Evolutionary conservation across 129 eudicot species (phyloP), one percentile per base, ranked within the genome.

Genomic region (carrot (Daucus carota)): DNA sequence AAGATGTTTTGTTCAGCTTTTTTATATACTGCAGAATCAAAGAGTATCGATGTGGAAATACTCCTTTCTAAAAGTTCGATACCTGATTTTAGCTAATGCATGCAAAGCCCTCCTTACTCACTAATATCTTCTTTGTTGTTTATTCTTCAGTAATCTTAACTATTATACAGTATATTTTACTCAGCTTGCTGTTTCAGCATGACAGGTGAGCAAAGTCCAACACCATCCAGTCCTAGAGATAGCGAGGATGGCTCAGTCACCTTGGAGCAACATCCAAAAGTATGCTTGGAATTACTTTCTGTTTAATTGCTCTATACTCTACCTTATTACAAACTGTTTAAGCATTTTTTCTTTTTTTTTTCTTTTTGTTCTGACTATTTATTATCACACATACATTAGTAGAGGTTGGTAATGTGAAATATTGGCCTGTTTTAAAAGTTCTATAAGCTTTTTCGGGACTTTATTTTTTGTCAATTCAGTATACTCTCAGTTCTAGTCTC

Each of bases 161-260:
- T 20, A 29, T 43, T 34, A 16, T 81, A 47, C 14, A 68, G 52
- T 48, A 65, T 52, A 75, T 48, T 59, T 76, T 31, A 59, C 77
- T 60, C 48, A 11, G 73, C 22, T 81, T 73, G 72, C 44, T 76
- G 36, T 83, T 77, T 76, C 90, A 95, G 99, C 78, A 95, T 95
- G 99, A 86, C 99, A 40, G 97, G 96, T 67, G 99, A 95, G 82
- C 96, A 73, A 72, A 79, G 81, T 77, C 90, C 88, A 60, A 87
- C 89, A 16, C 97, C 99, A 44, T 77, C 95, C 5, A 91, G 96
- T 86, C 99, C 96, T 44, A 85, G 94, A 81, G 96, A 91, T 74
- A 92, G 96, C 40, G 99, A 89, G 22, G 99, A 95, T 85, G 86
- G 75, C n/a, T 79, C 97, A 47, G 79, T 73, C 57, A 82, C 80